Conservation (phyloP, 768 basidiomycete species). For the Austroboletus eburneus region DNA sequence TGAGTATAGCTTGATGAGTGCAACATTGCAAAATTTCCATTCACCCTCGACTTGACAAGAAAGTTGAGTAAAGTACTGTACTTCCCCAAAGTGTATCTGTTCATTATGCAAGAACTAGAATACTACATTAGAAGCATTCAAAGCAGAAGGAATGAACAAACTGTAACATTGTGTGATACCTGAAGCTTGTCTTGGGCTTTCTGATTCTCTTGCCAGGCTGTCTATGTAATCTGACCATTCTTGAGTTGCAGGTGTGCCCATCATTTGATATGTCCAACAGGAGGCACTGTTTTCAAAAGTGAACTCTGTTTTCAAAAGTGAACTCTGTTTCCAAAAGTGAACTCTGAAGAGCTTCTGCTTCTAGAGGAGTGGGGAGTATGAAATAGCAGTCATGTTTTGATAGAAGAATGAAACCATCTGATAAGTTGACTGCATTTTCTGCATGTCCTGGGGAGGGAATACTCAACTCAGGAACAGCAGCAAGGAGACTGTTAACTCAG, state of each 20-base stretch:
- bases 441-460: neutral
- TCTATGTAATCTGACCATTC: neutral
- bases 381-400: too few species aligned
- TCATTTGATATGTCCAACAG: neutral
- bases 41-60: neutral
- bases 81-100: neutral
- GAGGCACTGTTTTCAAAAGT: neutral
- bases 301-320: neutral
- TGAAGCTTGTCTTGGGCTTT: neutral
- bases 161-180: neutral
- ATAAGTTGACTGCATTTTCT: too few species aligned
- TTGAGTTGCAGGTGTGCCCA: neutral
- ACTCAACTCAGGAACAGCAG: too few species aligned
- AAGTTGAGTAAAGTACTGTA: neutral
- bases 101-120: neutral
- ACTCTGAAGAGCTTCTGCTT: too few species aligned
- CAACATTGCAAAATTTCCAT: conserved; percentile 1
- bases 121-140: too few species aligned
- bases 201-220: neutral
- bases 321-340: too few species aligned
- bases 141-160: too few species aligned
- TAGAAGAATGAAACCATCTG: too few species aligned
- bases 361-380: too few species aligned
- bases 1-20: conserved; percentile 20
- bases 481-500: neutral